Evolutionary conservation across 108 stramenopile genomes (phyloP).

Genomic region (Nannochloropsis gaditana): DNA sequence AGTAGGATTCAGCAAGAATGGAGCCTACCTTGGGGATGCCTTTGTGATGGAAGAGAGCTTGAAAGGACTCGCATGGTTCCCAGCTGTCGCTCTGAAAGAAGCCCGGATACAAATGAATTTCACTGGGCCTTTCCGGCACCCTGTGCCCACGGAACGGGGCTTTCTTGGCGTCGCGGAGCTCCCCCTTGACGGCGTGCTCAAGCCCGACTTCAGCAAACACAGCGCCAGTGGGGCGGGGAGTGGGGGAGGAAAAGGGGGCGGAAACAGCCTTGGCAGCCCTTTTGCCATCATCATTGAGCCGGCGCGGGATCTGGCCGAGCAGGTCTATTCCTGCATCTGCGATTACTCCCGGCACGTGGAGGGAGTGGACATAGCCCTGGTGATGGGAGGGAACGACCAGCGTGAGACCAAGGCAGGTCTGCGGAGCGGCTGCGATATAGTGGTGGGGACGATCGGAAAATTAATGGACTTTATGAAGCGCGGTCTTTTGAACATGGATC

Average conservation of each 20-base stretch:
- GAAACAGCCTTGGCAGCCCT: conserved; percentile 30
- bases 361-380: not conserved
- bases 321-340: conserved; percentile 49
- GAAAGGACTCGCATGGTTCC: conserved; percentile 50
- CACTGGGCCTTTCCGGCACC: not conserved
- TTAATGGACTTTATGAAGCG: conserved; percentile 47
- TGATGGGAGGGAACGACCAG: not conserved
- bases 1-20: conserved; percentile 53
- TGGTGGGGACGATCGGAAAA: conserved; percentile 53
- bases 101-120: conserved; percentile 25
- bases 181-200: not conserved
- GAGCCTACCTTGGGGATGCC: conserved; percentile 42
- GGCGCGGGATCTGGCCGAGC: conserved; percentile 59
- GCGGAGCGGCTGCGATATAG: conserved; percentile 39
- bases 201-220: not conserved
- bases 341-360: conserved; percentile 14
- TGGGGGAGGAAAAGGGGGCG: not conserved
- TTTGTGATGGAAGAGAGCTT: conserved; percentile 28
- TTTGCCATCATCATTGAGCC: conserved; percentile 59
- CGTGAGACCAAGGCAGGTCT: not conserved
- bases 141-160: conserved; percentile 19
- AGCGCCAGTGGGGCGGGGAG: conserved; percentile 15
- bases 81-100: conserved; percentile 50
- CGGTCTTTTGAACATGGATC: conserved; percentile 35
- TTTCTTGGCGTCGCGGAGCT: not conserved